Percentiles rank a stretch among this genome's conserved stretches.
Evolutionary conservation across 192 early-diverging fungal species (phyloP).

Genomic region (Cladochytrium replicatum): DNA sequence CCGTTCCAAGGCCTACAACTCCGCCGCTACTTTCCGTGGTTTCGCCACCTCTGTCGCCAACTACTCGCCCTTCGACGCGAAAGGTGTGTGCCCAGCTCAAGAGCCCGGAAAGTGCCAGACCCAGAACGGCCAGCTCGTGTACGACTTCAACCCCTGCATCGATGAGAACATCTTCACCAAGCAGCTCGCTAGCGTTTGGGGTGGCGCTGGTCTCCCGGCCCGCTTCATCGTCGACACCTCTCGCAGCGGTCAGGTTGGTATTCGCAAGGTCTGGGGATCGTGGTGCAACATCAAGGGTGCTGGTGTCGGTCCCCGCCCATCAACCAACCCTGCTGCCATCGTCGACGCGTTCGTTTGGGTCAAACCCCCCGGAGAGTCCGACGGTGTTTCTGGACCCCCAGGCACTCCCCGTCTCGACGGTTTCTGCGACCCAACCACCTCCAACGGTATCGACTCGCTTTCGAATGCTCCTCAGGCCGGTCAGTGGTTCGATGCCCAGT

Average conservation of each 20-base stretch:
- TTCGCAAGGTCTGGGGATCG: conserved; percentile 18
- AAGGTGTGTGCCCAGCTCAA: conserved; percentile 11
- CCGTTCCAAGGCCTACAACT: conserved; percentile 10
- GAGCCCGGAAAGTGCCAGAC: neutral
- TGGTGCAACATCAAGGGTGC: conserved; percentile 30
- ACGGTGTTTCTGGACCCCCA: conserved; percentile 29
- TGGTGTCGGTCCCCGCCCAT: conserved; percentile 18
- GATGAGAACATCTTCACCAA: conserved; percentile 20
- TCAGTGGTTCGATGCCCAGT: conserved; percentile 33
- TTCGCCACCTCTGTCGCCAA: conserved; percentile 35
- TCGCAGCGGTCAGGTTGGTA: conserved; percentile 15
- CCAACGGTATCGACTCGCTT: conserved; percentile 14
- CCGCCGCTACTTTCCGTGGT: conserved; percentile 13
- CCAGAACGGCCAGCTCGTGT: neutral
- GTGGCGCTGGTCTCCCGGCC: conserved; percentile 11
- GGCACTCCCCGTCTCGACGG: conserved; percentile 20
- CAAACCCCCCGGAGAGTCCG: conserved; percentile 32
- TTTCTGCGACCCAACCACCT: conserved; percentile 12
- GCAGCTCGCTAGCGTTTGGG: conserved; percentile 4
- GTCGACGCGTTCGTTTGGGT: conserved; percentile 39
- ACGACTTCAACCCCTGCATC: conserved; percentile 24
- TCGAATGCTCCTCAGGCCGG: conserved; percentile 32
- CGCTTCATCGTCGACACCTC: conserved; percentile 21
- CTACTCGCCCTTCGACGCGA: conserved; percentile 34
- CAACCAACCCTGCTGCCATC: conserved; percentile 12